Evolutionary conservation across 768 basidiomycete genomes (phyloP).

Genomic region (Serpula lacrymans): DNA sequence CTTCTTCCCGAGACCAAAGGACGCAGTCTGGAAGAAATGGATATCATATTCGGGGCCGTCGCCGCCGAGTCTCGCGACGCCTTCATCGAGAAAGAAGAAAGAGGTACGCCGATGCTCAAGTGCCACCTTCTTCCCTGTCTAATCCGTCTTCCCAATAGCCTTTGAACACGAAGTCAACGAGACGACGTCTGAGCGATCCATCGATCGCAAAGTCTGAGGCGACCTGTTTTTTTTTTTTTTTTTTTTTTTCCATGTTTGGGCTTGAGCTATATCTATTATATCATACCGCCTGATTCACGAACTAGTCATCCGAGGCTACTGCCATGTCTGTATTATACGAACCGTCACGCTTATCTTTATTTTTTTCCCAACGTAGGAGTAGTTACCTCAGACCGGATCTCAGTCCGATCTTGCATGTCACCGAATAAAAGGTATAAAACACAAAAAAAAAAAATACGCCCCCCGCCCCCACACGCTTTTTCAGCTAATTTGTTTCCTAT

Average conservation of each 20-base stretch:
- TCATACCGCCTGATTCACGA: no score
- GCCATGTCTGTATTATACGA: not conserved
- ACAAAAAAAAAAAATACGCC: no score
- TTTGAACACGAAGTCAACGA: slow-evolving; percentile 9
- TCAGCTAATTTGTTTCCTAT: no score
- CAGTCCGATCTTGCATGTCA: no score
- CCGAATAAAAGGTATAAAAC: no score
- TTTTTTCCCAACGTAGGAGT: no score
- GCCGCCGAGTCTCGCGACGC: slow-evolving; percentile 49
- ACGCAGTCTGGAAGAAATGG: slow-evolving; percentile 52
- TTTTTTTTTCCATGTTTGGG: not conserved
- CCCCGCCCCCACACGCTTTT: no score
- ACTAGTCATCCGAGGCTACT: not conserved
- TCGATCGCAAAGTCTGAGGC: slow-evolving; percentile 7
- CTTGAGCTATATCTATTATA: not conserved
- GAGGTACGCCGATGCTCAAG: slow-evolving; percentile 19
- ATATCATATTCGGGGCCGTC: slow-evolving; percentile 57
- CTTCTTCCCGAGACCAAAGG: slow-evolving; percentile 64
- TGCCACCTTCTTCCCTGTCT: not conserved
- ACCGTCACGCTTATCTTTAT: not conserved
- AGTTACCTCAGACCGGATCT: no score
- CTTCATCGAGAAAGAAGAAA: slow-evolving; percentile 47
- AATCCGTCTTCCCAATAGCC: slow-evolving; percentile 2
- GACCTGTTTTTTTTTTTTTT: not conserved
- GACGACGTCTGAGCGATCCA: slow-evolving; percentile 2